Evolutionary conservation across 106 monocot genomes (phyloP).

Genomic region (Ottelia alismoides): DNA sequence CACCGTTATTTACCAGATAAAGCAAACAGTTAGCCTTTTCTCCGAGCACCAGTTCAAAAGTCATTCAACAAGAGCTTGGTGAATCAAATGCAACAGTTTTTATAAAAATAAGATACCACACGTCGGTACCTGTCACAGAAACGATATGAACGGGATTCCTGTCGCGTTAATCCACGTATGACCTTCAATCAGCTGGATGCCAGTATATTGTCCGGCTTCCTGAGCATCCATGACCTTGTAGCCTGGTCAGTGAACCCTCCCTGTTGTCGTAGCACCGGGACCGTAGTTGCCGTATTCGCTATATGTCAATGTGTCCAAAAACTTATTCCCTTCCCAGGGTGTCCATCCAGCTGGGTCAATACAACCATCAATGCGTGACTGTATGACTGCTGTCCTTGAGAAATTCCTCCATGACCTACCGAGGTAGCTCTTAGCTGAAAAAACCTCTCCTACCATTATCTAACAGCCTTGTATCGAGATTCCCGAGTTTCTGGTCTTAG

Average conservation of each 20-base stretch:
- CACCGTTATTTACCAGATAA: no score
- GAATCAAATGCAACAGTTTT: no score
- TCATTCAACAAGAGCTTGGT: no score
- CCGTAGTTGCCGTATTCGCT: constrained; percentile 41
- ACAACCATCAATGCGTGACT: constrained; percentile 24
- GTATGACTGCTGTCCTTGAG: constrained; percentile 40
- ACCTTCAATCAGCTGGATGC: neutral
- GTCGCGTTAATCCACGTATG: neutral
- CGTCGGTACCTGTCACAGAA: no score
- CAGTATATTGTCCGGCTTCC: constrained; percentile 28
- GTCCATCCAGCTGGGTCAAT: constrained; percentile 40
- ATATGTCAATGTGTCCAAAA: constrained; percentile 21
- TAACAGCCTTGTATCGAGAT: neutral
- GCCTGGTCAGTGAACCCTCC: constrained; percentile 33
- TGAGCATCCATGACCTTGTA: constrained; percentile 17
- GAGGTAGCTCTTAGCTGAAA: constrained; percentile 15
- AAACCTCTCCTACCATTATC: neutral
- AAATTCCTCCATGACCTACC: constrained; percentile 47
- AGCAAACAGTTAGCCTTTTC: no score
- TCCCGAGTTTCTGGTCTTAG: neutral
- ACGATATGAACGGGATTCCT: neutral
- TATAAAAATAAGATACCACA: no score
- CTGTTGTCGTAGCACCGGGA: constrained; percentile 12
- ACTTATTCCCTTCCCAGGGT: constrained; percentile 29
- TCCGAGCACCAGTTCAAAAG: no score